Base-by-base conservation (phyloP, 257 asterid species). In the Solanum boliviense region DNA sequence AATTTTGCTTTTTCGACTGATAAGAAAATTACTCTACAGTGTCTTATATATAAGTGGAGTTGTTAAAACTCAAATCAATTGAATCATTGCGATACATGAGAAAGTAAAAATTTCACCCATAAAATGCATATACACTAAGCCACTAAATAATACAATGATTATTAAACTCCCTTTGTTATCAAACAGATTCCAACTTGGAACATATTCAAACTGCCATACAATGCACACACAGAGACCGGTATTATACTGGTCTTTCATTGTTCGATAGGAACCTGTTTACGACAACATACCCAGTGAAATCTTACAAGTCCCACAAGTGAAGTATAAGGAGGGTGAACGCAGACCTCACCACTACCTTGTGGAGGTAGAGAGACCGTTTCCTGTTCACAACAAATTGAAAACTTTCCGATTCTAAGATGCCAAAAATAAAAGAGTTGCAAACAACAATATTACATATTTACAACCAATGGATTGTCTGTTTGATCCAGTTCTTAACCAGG, bases 401-500 rank as follows among this genome's bases (percentile, higher is more conserved):
- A 9, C 85, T 81, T 27, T 5, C 13, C 38, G 20, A 44, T 44
- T 15, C 31, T 9, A 78, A 70, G 68, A 81, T 44, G 9, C 13
- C 68, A 16, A 81, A 7, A 46, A 81, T 27, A 29, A 46, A 9
- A 46, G 68, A 46, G 68, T 27, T 27, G 9, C 68, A 46, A 81
- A 46, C 25, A 27, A 16, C 27, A 48, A 16, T 29, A 13, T 29
- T 46, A 4, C 39, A 81, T 29, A 81, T 81, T 81, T 44, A 81
- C 85, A 46, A 25, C 85, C 39, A 46, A 46, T 81, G 36, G 39
- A 78, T 81, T 29, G 39, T 81, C 68, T 81, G 23, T 81, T 8
- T 27, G 68, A 21, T 72, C 73, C 73, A 72, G 9, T 32, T 72
- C 72, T 93, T 92, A 95, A 62, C 98, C 99, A 35, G 98, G 93